Evolutionary conservation across 1,284 basidiomycete species (phyloP).

Genomic region (Filobasidium uniguttulatum): DNA sequence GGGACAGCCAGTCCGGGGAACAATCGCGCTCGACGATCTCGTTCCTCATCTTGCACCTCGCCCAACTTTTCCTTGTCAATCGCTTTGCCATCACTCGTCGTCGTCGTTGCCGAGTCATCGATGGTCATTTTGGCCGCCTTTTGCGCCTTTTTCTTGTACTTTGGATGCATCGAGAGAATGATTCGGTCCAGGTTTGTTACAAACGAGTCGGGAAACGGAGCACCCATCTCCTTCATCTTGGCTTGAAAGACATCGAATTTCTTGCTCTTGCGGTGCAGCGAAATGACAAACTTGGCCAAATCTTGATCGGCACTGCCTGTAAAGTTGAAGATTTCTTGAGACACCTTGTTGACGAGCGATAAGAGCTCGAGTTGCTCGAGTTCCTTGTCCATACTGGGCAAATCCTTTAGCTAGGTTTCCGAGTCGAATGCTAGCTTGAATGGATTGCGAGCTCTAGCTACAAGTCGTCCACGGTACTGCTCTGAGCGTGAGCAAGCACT

Average conservation of each 20-base stretch:
- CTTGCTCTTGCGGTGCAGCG: constrained; percentile 73
- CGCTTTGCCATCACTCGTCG: constrained; percentile 2
- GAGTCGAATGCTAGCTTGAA: too few species aligned
- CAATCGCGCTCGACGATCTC: constrained; percentile 63
- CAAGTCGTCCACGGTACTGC: too few species aligned
- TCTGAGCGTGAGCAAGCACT: too few species aligned
- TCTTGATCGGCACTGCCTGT: constrained; percentile 68
- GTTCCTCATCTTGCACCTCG: constrained; percentile 42
- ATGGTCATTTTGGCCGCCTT: constrained; percentile 34
- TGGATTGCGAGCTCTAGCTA: too few species aligned
- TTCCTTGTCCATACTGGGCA: constrained; percentile 59
- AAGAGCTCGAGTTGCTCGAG: constrained; percentile 80
- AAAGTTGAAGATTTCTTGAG: constrained; percentile 80
- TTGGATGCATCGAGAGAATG: constrained; percentile 87
- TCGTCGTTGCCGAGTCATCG: too few species aligned
- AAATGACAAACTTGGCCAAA: constrained; percentile 87
- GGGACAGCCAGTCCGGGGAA: constrained; percentile 85
- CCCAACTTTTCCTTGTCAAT: constrained; percentile 26
- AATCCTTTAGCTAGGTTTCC: too few species aligned
- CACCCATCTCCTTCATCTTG: constrained; percentile 66
- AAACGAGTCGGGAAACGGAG: constrained; percentile 78
- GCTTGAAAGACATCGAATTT: constrained; percentile 51
- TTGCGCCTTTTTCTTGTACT: constrained; percentile 66
- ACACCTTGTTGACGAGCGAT: constrained; percentile 74
- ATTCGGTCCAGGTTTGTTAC: constrained; percentile 86